Evolutionary conservation across 352 stramenopile genomes (phyloP).

Genomic region (Globisporangium parvum): DNA sequence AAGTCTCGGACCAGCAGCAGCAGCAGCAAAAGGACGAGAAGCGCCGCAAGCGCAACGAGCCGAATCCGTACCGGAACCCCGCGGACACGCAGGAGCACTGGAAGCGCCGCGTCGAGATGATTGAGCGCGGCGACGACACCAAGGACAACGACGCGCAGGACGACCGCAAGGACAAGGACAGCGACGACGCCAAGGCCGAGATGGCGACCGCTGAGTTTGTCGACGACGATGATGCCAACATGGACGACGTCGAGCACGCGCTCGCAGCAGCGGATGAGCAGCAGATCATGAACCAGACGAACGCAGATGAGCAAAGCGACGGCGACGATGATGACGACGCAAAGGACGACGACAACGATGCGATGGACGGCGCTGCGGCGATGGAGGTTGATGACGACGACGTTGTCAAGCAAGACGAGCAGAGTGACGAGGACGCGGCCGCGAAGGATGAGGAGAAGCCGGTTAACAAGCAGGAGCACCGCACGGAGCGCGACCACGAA

Average conservation of each 20-base stretch:
- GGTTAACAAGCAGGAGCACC: conserved; percentile 22
- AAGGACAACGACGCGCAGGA: conserved; percentile 37
- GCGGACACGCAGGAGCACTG: conserved; percentile 96
- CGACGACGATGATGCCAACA: conserved; percentile 54
- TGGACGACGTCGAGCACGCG: conserved; percentile 61
- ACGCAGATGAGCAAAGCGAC: conserved; percentile 39
- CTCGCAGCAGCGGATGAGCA: conserved; percentile 63
- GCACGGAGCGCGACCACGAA: conserved; percentile 16
- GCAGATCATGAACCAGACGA: conserved; percentile 52
- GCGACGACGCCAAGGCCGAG: conserved; percentile 22
- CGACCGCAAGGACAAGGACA: conserved; percentile 27
- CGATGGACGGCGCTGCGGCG: conserved; percentile 33
- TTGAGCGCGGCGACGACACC: conserved; percentile 39
- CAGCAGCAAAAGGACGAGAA: conserved; percentile 57
- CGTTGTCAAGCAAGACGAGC: conserved; percentile 22
- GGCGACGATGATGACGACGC: conserved; percentile 48
- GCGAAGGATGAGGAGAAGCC: conserved; percentile 21
- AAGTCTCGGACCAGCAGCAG: conserved; percentile 30
- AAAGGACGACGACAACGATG: conserved; percentile 29
- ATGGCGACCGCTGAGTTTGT: conserved; percentile 65
- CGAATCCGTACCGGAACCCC: conserved; percentile 94
- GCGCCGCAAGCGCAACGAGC: conserved; percentile 71
- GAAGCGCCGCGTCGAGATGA: conserved; percentile 93
- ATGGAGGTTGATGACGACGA: conserved; percentile 61
- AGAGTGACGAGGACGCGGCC: conserved; percentile 15